Percentiles rank a stretch among this genome's conserved stretches.
phyloP scores from a whole-genome alignment of 139 green algal species.

The Zygnema circumcarinatum region DNA sequence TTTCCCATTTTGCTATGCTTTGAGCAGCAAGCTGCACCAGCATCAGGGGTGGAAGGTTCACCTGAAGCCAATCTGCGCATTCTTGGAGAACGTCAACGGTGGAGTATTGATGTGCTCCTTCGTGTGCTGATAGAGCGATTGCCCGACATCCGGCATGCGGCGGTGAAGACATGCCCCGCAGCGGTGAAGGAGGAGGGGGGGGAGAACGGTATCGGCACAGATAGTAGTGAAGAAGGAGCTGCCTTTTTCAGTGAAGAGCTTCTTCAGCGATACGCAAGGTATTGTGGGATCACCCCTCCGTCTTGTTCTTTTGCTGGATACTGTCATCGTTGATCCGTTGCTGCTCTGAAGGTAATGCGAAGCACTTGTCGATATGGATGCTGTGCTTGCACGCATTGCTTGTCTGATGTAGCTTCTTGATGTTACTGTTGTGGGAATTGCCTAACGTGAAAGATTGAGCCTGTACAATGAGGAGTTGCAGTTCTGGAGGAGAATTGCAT shows the following conservation, averaged over 20 bases:
- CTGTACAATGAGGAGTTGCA: slow-evolving; percentile 3
- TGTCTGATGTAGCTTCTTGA: neutral
- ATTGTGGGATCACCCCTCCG: neutral
- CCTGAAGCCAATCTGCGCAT: slow-evolving; percentile 44
- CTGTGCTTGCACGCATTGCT: neutral
- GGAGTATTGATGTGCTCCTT: slow-evolving; percentile 59
- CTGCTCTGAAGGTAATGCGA: no score
- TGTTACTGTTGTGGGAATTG: no score
- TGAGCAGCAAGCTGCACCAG: slow-evolving; percentile 42
- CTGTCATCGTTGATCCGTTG: no score
- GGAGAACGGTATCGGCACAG: neutral
- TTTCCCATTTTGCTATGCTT: no score
- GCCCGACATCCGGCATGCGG: slow-evolving; percentile 23
- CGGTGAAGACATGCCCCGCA: slow-evolving; percentile 37
- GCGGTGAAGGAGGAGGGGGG: neutral
- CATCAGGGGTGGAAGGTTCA: slow-evolving; percentile 39
- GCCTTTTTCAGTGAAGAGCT: slow-evolving; percentile 25
- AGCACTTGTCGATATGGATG: no score
- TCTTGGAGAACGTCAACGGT: slow-evolving; percentile 55
- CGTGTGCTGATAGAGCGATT: slow-evolving; percentile 41
- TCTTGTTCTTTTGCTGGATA: no score
- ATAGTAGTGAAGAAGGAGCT: neutral
- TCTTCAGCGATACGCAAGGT: slow-evolving; percentile 30
- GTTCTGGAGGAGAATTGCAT: neutral
- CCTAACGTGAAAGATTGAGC: no score